Evolutionary conservation across 2,329 filamentous ascomycete genomes (phyloP), one percentile per base, ranked within the genome.

Genomic region (Massarina eburnea): DNA sequence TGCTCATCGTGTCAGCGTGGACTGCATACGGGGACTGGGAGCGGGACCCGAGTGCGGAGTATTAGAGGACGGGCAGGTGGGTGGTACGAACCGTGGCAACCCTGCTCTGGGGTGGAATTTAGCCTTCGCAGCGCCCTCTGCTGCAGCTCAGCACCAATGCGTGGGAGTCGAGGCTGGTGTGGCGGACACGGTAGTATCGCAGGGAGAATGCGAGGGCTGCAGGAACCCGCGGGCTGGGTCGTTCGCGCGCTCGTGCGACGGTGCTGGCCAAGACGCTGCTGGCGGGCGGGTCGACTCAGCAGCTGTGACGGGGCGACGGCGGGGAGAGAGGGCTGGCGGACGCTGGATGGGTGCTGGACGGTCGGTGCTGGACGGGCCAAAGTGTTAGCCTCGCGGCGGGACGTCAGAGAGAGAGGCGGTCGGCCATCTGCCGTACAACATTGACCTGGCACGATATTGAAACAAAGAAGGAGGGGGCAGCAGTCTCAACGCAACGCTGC

Each of bases 51-150:
- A 39, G 39, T 41, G 51, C 48, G 39, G 51, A 52, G 43, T 56
- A 54, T 55, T 58, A 56, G 54, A 58, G 22, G 37, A 21, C 15
- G 51, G 55, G 46, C 49, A 45, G 51, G 43, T 42, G 52, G 55
- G 65, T 67, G 44, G 64, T 62, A 70, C 66, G 56, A 67, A 69
- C 66, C 54, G 59, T 53, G 49, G 48, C 49, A 58, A 53, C 47
- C 47, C 51, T 60, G 59, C 43, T 47, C 55, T 54, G 51, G 45
- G 56, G 49, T 54, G 19, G 14, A 14, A 22, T 50, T 48, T 60
- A 54, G 54, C 56, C 58, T 58, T 56, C 52, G 52, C 57, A 59
- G 48, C 45, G 46, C 48, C 48, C 40, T 58, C 59, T 69, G 61
- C 62, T 61, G 59, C 57, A 54, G 57, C 55, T 41, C 52, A 61